phyloP scores from a whole-genome alignment of 2,329 filamentous ascomycete species.

The Penicillium brasilianum region DNA sequence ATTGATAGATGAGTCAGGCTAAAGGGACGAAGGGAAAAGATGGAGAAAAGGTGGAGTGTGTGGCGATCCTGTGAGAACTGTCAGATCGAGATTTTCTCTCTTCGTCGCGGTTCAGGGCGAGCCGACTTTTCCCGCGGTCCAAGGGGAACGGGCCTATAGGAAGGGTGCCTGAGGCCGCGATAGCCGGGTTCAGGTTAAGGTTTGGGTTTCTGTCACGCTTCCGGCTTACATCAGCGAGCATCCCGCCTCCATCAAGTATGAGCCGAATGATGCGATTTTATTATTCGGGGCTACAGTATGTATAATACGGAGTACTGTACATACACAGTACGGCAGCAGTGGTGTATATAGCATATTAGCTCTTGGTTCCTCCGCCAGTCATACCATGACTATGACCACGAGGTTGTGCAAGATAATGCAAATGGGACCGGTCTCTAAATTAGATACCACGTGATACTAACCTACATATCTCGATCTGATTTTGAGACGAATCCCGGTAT shows the following conservation, averaged over 20 bases:
- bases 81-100: conserved; percentile 25
- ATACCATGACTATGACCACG: not conserved
- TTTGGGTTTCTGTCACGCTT: not conserved
- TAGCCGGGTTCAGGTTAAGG: conserved; percentile 1
- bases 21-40: conserved; percentile 1
- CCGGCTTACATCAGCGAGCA: not conserved
- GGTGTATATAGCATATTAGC: not conserved
- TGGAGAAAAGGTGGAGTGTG: conserved; percentile 19
- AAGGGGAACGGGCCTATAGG: not conserved
- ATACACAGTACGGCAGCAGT: not conserved
- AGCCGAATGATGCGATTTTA: too few relatives aligned
- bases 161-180: not conserved
- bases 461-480: not conserved
- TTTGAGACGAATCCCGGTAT: not conserved
- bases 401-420: not conserved
- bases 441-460: not conserved
- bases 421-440: not conserved
- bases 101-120: conserved; percentile 25
- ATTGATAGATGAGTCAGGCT: conserved; percentile 23
- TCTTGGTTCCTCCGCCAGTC: not conserved
- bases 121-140: conserved; percentile 10
- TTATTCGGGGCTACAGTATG: too few relatives aligned
- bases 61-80: conserved; percentile 26
- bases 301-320: too few relatives aligned
- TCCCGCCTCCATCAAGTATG: not conserved